Evolutionary conservation across 148 eudicot genomes (phyloP), one percentile per base, ranked within the genome.

Genomic region (Pouteria glomerata): DNA sequence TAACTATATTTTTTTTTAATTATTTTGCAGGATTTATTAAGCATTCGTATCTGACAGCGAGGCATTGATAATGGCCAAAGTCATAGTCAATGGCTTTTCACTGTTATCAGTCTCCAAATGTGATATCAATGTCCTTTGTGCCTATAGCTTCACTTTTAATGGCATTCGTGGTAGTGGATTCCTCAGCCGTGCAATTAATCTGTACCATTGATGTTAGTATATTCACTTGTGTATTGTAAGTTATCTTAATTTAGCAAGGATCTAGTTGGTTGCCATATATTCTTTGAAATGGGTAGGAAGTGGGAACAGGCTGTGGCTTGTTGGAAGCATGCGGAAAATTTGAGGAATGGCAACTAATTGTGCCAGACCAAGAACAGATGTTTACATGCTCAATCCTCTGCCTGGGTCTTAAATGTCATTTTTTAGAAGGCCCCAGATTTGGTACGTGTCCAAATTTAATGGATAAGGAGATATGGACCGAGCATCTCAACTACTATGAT

Each of bases 161-260:
- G 98, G 98, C 18, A 85, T 91, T 44, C 89, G 83, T 50, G 97
- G 98, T 61, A 87, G 98, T 82, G 98, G 97, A 66, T 94, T 94
- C 76, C 84, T 94, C 60, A 89, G 89, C 78, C 97, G 91, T 74
- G 98, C 98, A n/a, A 88, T 91, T 51, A 94, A 94, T 82, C 85
- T 94, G 55, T 94, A 94, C 85, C 84, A 91, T 39, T 82, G 98
- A 77, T 94, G 98, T 94, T 78, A 91, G 97, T 83, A 74, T 73
- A 30, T 41, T 63, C 27, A 48, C 37, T 26, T 67, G 51, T 78
- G 13, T 31, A 21, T 45, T 27, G 35, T 47, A 53, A 34, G 6
- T 47, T 59, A 57, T 42, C 44, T 44, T 67, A 30, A 55, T 60
- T 15, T n/a, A n/a, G 26, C 35, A 65, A 26, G n/a, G 16, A 41